phyloP scores from a whole-genome alignment of 2,329 filamentous ascomycete species.

The Epichloe hybrida region DNA sequence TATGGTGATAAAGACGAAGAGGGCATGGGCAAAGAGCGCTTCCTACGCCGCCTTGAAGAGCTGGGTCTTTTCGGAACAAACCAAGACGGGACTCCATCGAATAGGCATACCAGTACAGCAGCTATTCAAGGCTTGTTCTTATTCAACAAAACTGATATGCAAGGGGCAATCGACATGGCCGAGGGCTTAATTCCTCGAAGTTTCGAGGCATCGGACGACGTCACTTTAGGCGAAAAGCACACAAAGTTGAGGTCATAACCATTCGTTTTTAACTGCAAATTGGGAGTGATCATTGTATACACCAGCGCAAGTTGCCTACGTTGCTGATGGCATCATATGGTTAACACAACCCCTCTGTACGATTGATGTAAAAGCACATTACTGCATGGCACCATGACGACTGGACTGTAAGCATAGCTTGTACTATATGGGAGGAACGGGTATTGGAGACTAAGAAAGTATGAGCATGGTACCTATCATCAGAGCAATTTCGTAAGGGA shows the following conservation, averaged over 20 bases:
- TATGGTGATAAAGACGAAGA: slow-evolving; percentile 68
- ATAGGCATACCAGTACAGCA: slow-evolving; percentile 63
- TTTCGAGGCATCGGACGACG: slow-evolving; percentile 32
- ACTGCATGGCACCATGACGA: not conserved
- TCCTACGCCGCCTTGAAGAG: slow-evolving; percentile 55
- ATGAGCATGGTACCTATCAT: no score
- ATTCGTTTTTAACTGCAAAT: not conserved
- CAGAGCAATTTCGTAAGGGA: no score
- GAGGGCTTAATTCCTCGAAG: slow-evolving; percentile 48
- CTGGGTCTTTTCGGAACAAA: slow-evolving; percentile 55
- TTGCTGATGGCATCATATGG: not conserved
- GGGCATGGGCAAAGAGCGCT: slow-evolving; percentile 48
- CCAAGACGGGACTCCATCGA: slow-evolving; percentile 30
- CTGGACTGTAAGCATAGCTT: not conserved
- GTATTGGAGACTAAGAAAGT: no score
- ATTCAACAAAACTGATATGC: slow-evolving; percentile 84
- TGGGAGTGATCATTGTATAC: not conserved
- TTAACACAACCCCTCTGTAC: not conserved
- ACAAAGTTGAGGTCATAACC: not conserved
- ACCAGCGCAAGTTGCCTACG: not conserved
- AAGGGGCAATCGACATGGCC: slow-evolving; percentile 73
- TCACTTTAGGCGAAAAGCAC: not conserved
- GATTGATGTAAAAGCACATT: not conserved
- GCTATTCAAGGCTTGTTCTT: slow-evolving; percentile 88
- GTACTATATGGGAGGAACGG: no score